Percentiles rank a stretch among this genome's conserved stretches.
Conservation (phyloP, 225 moss, liverwort and hornwort genomes). For the Takakia lepidozioides region DNA sequence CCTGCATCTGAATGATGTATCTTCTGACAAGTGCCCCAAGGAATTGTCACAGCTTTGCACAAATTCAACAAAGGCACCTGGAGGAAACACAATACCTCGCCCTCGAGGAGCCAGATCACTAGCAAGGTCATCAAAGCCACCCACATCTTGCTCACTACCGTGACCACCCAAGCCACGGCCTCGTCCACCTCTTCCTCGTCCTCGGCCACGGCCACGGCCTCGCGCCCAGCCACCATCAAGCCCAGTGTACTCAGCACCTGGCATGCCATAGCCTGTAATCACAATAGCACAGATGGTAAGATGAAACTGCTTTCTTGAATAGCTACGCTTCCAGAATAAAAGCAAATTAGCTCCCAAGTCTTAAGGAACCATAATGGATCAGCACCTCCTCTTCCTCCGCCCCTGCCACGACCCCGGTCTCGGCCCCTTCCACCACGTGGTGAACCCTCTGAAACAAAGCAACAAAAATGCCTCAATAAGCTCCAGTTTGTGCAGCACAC, state of each 20-base stretch:
- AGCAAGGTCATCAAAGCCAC: slow-evolving; percentile 74
- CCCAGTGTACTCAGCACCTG: slow-evolving; percentile 67
- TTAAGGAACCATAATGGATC: too few species aligned
- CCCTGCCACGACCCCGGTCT: slow-evolving; percentile 46
- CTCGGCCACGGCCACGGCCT: slow-evolving; percentile 91
- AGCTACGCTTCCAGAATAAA: too few species aligned
- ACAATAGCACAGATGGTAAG: background rate
- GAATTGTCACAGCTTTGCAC: background rate
- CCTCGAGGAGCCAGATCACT: slow-evolving; percentile 66
- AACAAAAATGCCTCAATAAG: slow-evolving; percentile 19
- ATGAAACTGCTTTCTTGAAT: too few species aligned
- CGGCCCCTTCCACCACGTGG: slow-evolving; percentile 47
- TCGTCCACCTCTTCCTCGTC: slow-evolving; percentile 70
- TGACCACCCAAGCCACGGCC: slow-evolving; percentile 85
- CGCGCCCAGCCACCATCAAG: slow-evolving; percentile 85
- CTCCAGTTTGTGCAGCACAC: too few species aligned
- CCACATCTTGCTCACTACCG: slow-evolving; percentile 86
- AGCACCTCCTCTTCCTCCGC: slow-evolving; percentile 45
- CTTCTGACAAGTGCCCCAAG: background rate
- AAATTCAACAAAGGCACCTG: slow-evolving; percentile 38
- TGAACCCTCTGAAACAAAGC: slow-evolving; percentile 45
- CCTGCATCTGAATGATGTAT: background rate
- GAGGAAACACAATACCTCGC: slow-evolving; percentile 40
- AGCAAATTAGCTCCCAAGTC: too few species aligned
- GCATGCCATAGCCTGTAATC: slow-evolving; percentile 59